phyloP scores from a whole-genome alignment of 2,329 filamentous ascomycete species.

The Aspergillus fumigatus region DNA sequence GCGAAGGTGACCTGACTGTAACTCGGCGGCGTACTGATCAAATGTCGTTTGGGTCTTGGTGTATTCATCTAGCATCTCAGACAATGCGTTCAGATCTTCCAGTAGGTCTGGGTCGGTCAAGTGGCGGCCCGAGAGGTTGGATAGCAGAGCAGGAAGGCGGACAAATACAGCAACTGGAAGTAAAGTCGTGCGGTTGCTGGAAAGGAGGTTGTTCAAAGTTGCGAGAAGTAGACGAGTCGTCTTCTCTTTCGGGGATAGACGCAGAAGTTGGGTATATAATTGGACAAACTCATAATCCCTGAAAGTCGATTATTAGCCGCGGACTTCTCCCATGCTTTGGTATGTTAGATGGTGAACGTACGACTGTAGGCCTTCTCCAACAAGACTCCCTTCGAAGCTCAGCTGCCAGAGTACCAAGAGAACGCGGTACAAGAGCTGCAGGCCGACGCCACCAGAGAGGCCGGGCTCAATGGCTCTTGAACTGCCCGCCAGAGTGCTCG shows the following conservation, averaged over 20 bases:
- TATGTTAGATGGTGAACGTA: conserved; percentile 13
- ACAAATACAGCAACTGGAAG: conserved; percentile 84
- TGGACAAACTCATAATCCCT: conserved; percentile 91
- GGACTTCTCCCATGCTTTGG: not conserved
- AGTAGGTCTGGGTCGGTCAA: conserved; percentile 47
- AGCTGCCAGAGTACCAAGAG: conserved; percentile 93
- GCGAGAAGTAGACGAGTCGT: conserved; percentile 87
- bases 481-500: conserved; percentile 53
- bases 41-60: conserved; percentile 64
- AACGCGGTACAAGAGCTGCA: conserved; percentile 92
- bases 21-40: conserved; percentile 70
- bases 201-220: conserved; percentile 84
- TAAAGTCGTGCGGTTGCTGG: conserved; percentile 60
- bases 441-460: conserved; percentile 70
- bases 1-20: conserved; percentile 78
- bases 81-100: conserved; percentile 45
- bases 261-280: conserved; percentile 86
- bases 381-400: conserved; percentile 72
- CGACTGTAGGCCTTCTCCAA: conserved; percentile 72
- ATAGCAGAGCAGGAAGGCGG: conserved; percentile 63
- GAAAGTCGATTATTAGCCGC: not conserved
- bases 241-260: conserved; percentile 95
- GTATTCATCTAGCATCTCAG: conserved; percentile 79
- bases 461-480: conserved; percentile 62
- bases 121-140: conserved; percentile 52